Conservation (phyloP, 75 land plant species). For the Chamaecyparis obtusa region DNA sequence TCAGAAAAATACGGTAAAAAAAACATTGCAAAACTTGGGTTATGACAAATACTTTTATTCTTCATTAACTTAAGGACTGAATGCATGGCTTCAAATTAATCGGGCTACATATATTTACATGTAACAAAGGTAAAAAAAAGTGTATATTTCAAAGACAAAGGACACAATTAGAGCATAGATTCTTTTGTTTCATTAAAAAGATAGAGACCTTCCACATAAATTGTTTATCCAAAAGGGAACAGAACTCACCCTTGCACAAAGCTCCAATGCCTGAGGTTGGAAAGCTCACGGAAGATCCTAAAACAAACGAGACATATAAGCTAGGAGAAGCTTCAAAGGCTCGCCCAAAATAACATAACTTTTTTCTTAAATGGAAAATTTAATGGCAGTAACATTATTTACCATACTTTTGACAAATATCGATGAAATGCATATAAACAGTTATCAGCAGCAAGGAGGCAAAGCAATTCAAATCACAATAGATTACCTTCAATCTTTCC, state of each 20-base stretch:
- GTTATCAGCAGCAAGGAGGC: neutral
- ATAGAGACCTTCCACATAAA: neutral
- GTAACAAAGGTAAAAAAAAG: neutral
- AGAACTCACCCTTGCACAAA: constrained; percentile 93
- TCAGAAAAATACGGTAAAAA: too few relatives aligned
- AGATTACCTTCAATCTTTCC: constrained; percentile 69
- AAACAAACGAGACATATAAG: neutral
- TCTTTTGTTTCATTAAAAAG: neutral
- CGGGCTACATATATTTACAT: neutral
- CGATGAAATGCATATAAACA: neutral
- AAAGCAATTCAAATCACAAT: neutral
- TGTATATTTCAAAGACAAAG: too few relatives aligned
- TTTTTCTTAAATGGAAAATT: neutral
- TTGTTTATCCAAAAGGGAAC: neutral
- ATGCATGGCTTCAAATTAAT: too few relatives aligned
- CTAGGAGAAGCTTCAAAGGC: neutral
- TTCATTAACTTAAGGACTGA: too few relatives aligned
- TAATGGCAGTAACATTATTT: neutral
- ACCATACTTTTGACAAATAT: neutral
- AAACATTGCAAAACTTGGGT: too few relatives aligned
- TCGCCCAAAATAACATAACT: neutral
- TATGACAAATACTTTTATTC: too few relatives aligned
- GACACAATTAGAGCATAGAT: neutral
- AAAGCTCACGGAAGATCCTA: constrained; percentile 65
- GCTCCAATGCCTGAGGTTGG: constrained; percentile 83